Conservation (phyloP, 352 stramenopile genomes). For the Globisporangium viniferum region DNA sequence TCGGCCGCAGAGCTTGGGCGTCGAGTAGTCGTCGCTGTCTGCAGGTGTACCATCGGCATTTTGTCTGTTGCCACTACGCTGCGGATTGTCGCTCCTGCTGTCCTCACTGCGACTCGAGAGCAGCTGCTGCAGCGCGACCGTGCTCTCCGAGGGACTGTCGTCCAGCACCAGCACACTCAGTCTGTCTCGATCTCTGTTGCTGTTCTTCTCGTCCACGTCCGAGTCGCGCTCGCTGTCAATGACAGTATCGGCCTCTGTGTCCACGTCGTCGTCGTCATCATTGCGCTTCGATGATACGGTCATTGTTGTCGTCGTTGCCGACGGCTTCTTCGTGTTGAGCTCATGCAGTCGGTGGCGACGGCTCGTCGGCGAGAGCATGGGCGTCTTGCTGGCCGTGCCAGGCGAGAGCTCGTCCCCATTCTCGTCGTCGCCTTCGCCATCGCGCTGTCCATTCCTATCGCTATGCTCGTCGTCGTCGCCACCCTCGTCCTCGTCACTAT, state of each 20-base stretch:
- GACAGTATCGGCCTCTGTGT: constrained; percentile 40
- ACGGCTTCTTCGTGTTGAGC: not conserved
- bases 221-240: constrained; percentile 23
- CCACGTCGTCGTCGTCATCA: constrained; percentile 15
- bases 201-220: constrained; percentile 14
- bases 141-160: constrained; percentile 51
- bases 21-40: constrained; percentile 13
- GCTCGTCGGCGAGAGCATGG: constrained; percentile 11
- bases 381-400: not conserved
- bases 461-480: constrained; percentile 7
- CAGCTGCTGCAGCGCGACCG: constrained; percentile 48
- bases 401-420: constrained; percentile 10
- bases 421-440: not conserved
- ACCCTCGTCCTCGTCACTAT: constrained; percentile 8
- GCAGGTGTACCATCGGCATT: not conserved
- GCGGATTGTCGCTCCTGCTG: constrained; percentile 16
- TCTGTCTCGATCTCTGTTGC: not conserved
- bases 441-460: not conserved
- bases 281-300: not conserved
- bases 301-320: not conserved
- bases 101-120: constrained; percentile 26
- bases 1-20: constrained; percentile 35
- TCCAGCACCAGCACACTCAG: constrained; percentile 25
- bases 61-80: not conserved
- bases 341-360: constrained; percentile 8